Evolutionary conservation across 805 yeast species (phyloP), one percentile per base, ranked within the genome.

Genomic region (Cephaloascus fragrans): DNA sequence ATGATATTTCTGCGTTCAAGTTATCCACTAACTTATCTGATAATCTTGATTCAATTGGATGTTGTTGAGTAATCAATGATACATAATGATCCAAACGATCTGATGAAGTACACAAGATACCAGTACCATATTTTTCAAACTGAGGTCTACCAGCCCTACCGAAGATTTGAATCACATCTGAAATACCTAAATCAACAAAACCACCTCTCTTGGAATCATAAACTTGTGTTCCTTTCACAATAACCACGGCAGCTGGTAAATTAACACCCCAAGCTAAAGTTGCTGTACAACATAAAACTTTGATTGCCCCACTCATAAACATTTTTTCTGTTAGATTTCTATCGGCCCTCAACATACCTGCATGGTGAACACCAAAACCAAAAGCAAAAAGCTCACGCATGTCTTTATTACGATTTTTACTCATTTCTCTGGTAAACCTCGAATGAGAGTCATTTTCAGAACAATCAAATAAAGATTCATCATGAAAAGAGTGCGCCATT

Each of bases 131-230:
- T 41, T 76, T 76, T 48, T 90, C 96, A 59, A 77, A 93, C 50
- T 94, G 98, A 1, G 99, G 99, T 61, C 99, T 78, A 62, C 99
- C 99, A 19, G 98, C 98, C 66, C 99, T 83, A 49, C 99, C 99
- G 63, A 93, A 93, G 47, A 93, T 93, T 65, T 93, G 99, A 44
- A 94, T 83, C 32, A 93, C 96, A 62, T 93, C 99, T 0, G 96
- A 83, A 15, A 93, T 90, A 2, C 97, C 97, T 32, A 94, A 65
- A 54, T 93, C 98, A 2, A 82, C 76, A 52, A 80, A 86, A 0
- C 98, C 98, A 71, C 98, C 98, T 39, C 82, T 83, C 55, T 89
- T 86, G 0, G 97, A 73, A 55, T 93, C 95, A 54, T 93, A 93
- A 0, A 93, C 88, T 53, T 90, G 96, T 0, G 99, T 93, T 0